Evolutionary conservation across 768 basidiomycete species (phyloP).

Genomic region (Lentinus tigrinus): DNA sequence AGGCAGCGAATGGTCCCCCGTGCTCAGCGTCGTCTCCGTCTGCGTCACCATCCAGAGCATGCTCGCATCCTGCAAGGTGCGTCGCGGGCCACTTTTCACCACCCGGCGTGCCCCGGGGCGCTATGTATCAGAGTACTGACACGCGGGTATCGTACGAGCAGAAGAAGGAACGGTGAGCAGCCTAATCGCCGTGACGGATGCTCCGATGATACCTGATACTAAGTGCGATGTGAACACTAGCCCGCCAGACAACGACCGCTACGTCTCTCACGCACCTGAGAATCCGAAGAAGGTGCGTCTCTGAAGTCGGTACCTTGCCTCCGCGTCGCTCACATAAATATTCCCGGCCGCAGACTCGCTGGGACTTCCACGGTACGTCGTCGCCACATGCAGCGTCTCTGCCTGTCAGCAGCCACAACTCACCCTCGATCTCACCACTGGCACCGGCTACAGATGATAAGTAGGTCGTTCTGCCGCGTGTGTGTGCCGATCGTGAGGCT

Average conservation of each 20-base stretch:
- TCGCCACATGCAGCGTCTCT: not conserved
- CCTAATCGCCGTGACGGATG: not conserved
- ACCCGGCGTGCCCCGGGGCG: not conserved
- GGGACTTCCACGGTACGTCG: slow-evolving; percentile 73
- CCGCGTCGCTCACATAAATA: slow-evolving; percentile 2
- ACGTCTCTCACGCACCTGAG: slow-evolving; percentile 72
- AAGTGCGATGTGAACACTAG: slow-evolving; percentile 34
- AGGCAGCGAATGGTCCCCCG: slow-evolving; percentile 87
- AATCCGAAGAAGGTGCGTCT: slow-evolving; percentile 80
- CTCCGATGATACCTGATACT: slow-evolving; percentile 1
- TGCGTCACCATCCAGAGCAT: slow-evolving; percentile 89
- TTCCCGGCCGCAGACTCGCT: slow-evolving; percentile 54
- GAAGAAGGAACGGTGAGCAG: slow-evolving; percentile 63
- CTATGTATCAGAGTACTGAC: not conserved
- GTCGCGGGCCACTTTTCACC: slow-evolving; percentile 13
- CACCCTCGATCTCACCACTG: not conserved
- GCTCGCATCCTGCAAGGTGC: slow-evolving; percentile 88
- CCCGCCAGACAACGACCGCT: slow-evolving; percentile 82
- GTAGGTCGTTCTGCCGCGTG: not conserved
- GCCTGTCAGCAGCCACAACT: too few species aligned
- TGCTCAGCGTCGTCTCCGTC: slow-evolving; percentile 77
- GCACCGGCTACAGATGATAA: not conserved
- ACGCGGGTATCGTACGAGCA: slow-evolving; percentile 23
- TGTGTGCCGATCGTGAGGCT: too few species aligned
- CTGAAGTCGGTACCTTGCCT: not conserved